Evolutionary conservation across 257 asterid genomes (phyloP), one percentile per base, ranked within the genome.

Genomic region (Anisodus tanguticus): DNA sequence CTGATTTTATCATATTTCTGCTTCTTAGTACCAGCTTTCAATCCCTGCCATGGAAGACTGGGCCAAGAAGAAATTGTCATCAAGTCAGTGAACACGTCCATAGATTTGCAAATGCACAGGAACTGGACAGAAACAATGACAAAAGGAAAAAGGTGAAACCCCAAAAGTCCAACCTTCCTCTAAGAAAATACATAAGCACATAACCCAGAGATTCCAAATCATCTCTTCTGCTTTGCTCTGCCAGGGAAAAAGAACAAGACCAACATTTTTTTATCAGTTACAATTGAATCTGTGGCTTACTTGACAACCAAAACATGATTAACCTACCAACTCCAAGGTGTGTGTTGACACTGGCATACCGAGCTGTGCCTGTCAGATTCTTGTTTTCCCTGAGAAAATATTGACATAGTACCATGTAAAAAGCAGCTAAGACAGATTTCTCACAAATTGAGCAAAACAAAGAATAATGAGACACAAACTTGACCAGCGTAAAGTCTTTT

Each of bases 11-110:
- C 98, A 85, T 95, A 95, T 85, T 95, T 95, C 92, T 95, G 97
- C 91, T 94, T 95, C 91, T 95, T 95, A 85, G 96, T 94, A 86
- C 95, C 98, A 85, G 99, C 98, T 95, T 91, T 94, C 79, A 95
- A 87, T 83, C 98, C 98, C 91, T 95, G 99, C 99, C 98, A 95
- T 10, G 99, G 98, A 85, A 95, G 97, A 89, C 98, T 94, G 90
- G 45, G 72, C 83, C 71, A 82, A 87, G 84, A 85, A 72, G 54
- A 76, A 83, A 64, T 69, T 55, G 60, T 26, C 45, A 81, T 69
- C 43, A 59, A 49, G 67, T 59, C 55, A 37, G 35, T 62, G 53
- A 68, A 15, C 17, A 51, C n/a, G 11, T 66, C 63, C 80, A 68
- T 4, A 67, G 16, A 68, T 82, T 67, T 26, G 45, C 43, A 82